These are phyloP conservation scores for Diaporthe capsici DNA, from an alignment of 2,329 filamentous ascomycete species.

Conservation along the genomic window DNA sequence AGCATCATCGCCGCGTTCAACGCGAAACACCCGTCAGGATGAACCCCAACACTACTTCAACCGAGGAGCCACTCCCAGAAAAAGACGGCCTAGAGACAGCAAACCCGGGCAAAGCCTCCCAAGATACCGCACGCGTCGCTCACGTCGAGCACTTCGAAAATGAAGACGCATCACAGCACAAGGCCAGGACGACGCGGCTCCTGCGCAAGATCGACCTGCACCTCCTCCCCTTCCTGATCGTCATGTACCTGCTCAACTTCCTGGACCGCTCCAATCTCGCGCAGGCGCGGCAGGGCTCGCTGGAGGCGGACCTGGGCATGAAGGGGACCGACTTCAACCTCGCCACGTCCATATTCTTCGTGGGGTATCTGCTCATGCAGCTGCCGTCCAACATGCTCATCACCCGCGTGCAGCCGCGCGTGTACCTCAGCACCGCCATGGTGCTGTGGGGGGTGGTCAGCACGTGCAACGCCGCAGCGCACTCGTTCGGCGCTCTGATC, in stretches of 20 bases:
- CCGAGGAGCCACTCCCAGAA: not conserved
- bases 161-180: slow-evolving; percentile 35
- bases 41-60: not conserved
- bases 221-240: slow-evolving; percentile 65
- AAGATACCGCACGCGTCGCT: not conserved
- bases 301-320: slow-evolving; percentile 68
- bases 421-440: slow-evolving; percentile 66
- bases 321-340: slow-evolving; percentile 70
- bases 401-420: slow-evolving; percentile 65
- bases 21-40: not conserved
- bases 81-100: not conserved
- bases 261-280: slow-evolving; percentile 67
- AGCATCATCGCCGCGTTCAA: not conserved
- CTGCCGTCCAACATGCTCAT: slow-evolving; percentile 71
- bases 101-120: slow-evolving; percentile 5
- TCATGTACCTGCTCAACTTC: slow-evolving; percentile 71
- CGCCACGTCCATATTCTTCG: slow-evolving; percentile 68
- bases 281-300: slow-evolving; percentile 66
- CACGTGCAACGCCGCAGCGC: slow-evolving; percentile 62
- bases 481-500: slow-evolving; percentile 59
- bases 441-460: slow-evolving; percentile 57
- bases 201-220: slow-evolving; percentile 66
- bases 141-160: slow-evolving; percentile 34
- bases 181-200: slow-evolving; percentile 46
- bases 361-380: slow-evolving; percentile 74